phyloP scores from a whole-genome alignment of 1,284 basidiomycete species.

The Mrakiaceae sp. region DNA sequence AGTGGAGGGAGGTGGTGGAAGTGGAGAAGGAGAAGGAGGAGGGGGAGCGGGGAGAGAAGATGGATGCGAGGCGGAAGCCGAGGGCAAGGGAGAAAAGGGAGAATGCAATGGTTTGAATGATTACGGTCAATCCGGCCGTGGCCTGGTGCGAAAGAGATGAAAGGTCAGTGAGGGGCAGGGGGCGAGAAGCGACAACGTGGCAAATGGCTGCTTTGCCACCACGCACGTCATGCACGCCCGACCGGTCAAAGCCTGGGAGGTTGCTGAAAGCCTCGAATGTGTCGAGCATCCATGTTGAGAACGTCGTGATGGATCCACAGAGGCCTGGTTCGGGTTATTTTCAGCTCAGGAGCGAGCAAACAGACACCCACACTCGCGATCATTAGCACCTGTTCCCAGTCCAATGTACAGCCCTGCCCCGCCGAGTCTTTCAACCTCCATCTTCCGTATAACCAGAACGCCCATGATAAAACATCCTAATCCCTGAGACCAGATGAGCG shows the following conservation, averaged over 20 bases:
- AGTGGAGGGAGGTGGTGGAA: background rate
- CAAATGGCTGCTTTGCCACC: too few species aligned
- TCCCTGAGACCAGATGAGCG: conserved; percentile 76
- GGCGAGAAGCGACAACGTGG: conserved; percentile 3
- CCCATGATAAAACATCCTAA: conserved; percentile 91
- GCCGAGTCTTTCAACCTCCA: conserved; percentile 60
- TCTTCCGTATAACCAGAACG: conserved; percentile 53
- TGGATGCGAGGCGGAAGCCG: conserved; percentile 46
- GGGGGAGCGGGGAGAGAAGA: conserved; percentile 21
- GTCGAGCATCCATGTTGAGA: conserved; percentile 88
- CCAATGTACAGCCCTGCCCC: conserved; percentile 78
- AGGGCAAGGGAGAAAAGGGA: conserved; percentile 54
- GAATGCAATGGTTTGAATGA: conserved; percentile 63
- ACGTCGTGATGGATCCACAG: conserved; percentile 92
- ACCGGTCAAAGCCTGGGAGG: conserved; percentile 44
- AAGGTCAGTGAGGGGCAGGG: background rate
- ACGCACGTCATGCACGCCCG: conserved; percentile 67
- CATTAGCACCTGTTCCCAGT: conserved; percentile 60
- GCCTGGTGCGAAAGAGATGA: conserved; percentile 41
- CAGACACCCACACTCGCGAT: background rate
- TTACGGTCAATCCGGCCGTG: conserved; percentile 71
- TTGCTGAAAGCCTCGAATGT: conserved; percentile 81
- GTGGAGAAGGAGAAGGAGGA: conserved; percentile 23
- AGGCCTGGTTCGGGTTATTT: conserved; percentile 48
- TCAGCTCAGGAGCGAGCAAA: background rate